These are phyloP conservation scores for Spathaspora passalidarum DNA, from an alignment of 805 yeast species.

Conservation along the genomic window DNA sequence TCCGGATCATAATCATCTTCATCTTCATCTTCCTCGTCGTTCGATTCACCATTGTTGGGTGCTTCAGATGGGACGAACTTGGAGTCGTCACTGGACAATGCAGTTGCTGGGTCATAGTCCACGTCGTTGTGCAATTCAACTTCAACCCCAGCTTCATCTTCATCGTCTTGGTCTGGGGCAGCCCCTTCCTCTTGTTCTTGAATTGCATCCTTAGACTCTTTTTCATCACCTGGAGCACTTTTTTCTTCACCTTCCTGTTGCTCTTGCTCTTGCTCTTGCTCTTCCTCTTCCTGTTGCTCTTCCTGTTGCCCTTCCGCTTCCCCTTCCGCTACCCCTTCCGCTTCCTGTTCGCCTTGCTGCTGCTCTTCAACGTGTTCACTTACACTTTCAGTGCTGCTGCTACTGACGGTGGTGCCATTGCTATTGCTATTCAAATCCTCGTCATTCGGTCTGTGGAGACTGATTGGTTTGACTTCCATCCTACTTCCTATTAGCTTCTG, in stretches of 20 bases:
- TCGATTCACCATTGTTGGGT: slow-evolving; percentile 9
- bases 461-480: slow-evolving; percentile 10
- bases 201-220: neutral
- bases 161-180: neutral
- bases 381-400: neutral
- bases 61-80: neutral
- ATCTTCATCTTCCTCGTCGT: slow-evolving; percentile 16
- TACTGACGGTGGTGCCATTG: neutral
- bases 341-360: slow-evolving; percentile 1
- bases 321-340: neutral
- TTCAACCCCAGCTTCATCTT: slow-evolving; percentile 5
- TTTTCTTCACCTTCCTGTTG: neutral
- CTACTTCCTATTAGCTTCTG: neutral
- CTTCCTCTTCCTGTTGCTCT: slow-evolving; percentile 2
- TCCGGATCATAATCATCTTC: slow-evolving; percentile 32
- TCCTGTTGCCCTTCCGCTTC: neutral
- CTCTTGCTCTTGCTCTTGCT: slow-evolving; percentile 1
- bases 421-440: neutral
- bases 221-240: neutral
- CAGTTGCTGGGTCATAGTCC: slow-evolving; percentile 11
- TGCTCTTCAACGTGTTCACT: neutral
- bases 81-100: neutral
- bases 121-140: neutral
- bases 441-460: neutral
- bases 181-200: neutral